Conservation (phyloP, 208 protist species). For the Trypanosoma avium region DNA sequence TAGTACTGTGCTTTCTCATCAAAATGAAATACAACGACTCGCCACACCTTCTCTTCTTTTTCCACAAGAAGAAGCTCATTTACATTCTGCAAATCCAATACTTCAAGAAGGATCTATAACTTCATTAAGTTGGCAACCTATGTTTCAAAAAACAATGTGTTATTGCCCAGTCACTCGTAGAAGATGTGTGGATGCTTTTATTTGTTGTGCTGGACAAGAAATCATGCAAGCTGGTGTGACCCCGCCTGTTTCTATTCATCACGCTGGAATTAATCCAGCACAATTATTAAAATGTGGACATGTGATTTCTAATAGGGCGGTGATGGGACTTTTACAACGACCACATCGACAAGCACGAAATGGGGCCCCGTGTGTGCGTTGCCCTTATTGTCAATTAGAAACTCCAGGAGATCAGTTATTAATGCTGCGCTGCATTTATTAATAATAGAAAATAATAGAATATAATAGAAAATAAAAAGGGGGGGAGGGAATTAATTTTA, state of each 20-base stretch:
- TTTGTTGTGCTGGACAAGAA: conserved; percentile 28
- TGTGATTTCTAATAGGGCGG: conserved; percentile 62
- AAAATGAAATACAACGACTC: conserved; percentile 9
- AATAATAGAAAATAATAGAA: not conserved
- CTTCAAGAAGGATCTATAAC: conserved; percentile 18
- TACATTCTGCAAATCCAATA: conserved; percentile 27
- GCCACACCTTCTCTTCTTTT: conserved; percentile 21
- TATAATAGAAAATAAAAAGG: not conserved
- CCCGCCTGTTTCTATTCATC: conserved; percentile 6
- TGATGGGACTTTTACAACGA: conserved; percentile 36
- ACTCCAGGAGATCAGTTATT: conserved; percentile 36
- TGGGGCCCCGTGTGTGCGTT: conserved; percentile 32
- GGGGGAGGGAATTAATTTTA: not conserved
- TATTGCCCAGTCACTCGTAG: conserved; percentile 78
- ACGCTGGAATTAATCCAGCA: conserved; percentile 50
- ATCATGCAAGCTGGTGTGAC: not conserved
- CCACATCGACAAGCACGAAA: conserved; percentile 27
- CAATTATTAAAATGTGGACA: conserved; percentile 77
- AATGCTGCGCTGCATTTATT: conserved; percentile 63
- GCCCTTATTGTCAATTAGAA: conserved; percentile 67
- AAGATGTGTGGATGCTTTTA: conserved; percentile 70
- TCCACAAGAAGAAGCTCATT: not conserved
- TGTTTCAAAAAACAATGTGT: conserved; percentile 74
- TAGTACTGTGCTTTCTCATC: conserved; percentile 37
- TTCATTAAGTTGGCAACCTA: conserved; percentile 36